Conservation (phyloP, 345 rosid genomes). For the Camelina neglecta region DNA sequence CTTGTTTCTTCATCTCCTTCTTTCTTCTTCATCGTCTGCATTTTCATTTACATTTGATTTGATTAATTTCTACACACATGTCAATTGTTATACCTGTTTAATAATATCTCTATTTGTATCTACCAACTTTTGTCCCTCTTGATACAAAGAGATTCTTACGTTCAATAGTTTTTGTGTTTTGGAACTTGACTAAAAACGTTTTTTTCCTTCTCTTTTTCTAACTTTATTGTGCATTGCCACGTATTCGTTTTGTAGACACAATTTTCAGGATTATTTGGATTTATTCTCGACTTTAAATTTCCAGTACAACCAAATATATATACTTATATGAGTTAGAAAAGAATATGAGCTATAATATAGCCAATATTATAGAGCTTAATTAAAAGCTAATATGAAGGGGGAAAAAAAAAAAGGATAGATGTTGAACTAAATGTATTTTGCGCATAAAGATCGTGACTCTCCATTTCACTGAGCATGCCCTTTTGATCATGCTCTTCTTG, state of each 20-base stretch:
- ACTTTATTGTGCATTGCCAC: slow-evolving; percentile 33
- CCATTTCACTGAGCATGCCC: slow-evolving; percentile 30
- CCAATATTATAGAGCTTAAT: slow-evolving; percentile 14
- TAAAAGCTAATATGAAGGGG: not conserved
- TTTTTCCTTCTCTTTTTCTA: not conserved
- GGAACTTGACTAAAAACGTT: not conserved
- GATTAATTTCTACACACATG: slow-evolving; percentile 2
- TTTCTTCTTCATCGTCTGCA: slow-evolving; percentile 52
- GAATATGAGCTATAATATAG: slow-evolving; percentile 18
- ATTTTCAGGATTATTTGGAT: slow-evolving; percentile 34
- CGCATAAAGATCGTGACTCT: slow-evolving; percentile 45
- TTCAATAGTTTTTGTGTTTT: slow-evolving; percentile 6
- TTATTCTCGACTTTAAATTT: slow-evolving; percentile 26
- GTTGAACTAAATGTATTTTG: slow-evolving; percentile 38
- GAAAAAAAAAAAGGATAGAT: slow-evolving; percentile 4
- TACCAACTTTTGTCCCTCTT: slow-evolving; percentile 16
- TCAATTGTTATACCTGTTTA: not conserved
- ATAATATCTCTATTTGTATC: not conserved
- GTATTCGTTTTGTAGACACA: slow-evolving; percentile 17
- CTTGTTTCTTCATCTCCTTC: slow-evolving; percentile 58
- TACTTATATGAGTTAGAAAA: slow-evolving; percentile 3
- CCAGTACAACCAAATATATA: not conserved
- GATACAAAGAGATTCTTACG: not conserved
- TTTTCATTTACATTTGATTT: slow-evolving; percentile 36
- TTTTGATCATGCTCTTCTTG: slow-evolving; percentile 40